Evolutionary conservation across 805 yeast species (phyloP).

Genomic region (Metschnikowia arizonensis): DNA sequence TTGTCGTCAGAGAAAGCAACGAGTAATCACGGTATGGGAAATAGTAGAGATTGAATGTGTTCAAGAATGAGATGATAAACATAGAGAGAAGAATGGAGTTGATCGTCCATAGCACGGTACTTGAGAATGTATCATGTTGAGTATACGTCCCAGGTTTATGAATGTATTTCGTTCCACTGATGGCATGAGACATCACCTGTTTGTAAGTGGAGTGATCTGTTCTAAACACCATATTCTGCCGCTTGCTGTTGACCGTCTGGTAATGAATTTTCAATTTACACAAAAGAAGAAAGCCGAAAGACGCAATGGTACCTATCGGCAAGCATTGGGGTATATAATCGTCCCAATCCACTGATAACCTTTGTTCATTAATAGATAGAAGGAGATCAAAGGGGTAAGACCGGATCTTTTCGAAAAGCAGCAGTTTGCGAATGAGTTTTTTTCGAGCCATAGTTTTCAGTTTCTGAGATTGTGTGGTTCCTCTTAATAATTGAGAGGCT

Average conservation of each 20-base stretch:
- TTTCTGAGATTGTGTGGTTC: neutral
- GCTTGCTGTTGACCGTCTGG: slow-evolving; percentile 22
- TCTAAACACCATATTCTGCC: slow-evolving; percentile 32
- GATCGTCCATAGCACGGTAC: slow-evolving; percentile 19
- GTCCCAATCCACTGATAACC: slow-evolving; percentile 42
- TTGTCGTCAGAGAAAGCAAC: slow-evolving; percentile 25
- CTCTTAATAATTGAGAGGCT: neutral
- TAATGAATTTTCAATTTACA: slow-evolving; percentile 26
- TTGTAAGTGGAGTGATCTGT: slow-evolving; percentile 35
- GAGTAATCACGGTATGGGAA: slow-evolving; percentile 28
- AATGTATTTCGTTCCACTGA: slow-evolving; percentile 9
- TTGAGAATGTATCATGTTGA: slow-evolving; percentile 8
- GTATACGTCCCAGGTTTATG: slow-evolving; percentile 1
- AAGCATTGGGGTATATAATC: slow-evolving; percentile 29
- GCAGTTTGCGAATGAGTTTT: slow-evolving; percentile 25
- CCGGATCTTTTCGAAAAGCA: slow-evolving; percentile 27
- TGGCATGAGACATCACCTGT: slow-evolving; percentile 21
- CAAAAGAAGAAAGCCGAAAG: slow-evolving; percentile 19
- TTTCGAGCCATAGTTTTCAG: slow-evolving; percentile 10
- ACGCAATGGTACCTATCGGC: slow-evolving; percentile 27
- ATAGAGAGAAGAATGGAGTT: slow-evolving; percentile 13
- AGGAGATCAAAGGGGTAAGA: slow-evolving; percentile 37
- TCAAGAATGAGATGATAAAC: slow-evolving; percentile 17
- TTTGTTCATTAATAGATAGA: slow-evolving; percentile 33
- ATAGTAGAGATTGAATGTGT: slow-evolving; percentile 15